These are phyloP conservation scores for Pneumocystis wakefieldiae DNA, from an alignment of 1,139 yeast genomes.

Conservation along the genomic window DNA sequence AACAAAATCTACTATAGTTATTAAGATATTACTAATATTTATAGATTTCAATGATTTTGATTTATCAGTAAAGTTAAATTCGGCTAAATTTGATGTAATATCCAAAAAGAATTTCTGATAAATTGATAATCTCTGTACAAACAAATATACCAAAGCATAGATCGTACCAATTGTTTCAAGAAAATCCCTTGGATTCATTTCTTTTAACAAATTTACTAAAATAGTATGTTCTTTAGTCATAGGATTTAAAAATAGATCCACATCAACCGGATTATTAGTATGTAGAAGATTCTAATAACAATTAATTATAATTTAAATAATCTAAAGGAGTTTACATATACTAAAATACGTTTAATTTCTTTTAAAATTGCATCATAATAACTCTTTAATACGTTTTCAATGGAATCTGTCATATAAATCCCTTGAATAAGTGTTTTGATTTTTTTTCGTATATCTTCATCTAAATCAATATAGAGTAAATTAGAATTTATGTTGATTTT, in stretches of 20 bases:
- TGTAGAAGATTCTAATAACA: conserved; percentile 36
- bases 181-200: conserved; percentile 58
- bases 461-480: conserved; percentile 28
- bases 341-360: conserved; percentile 61
- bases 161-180: conserved; percentile 51
- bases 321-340: conserved; percentile 19
- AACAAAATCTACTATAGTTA: conserved; percentile 53
- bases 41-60: neutral
- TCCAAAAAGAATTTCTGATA: conserved; percentile 73
- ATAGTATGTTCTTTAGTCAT: conserved; percentile 21
- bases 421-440: conserved; percentile 37
- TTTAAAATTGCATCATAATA: conserved; percentile 54
- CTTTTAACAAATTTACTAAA: conserved; percentile 43
- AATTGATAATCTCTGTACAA: conserved; percentile 53
- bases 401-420: conserved; percentile 36
- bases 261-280: conserved; percentile 19
- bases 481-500: conserved; percentile 24
- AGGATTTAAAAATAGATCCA: neutral
- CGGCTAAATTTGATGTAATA: conserved; percentile 42
- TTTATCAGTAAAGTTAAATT: conserved; percentile 3
- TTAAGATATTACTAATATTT: conserved; percentile 31
- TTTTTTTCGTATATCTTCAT: conserved; percentile 30
- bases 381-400: conserved; percentile 46
- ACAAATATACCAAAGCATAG: conserved; percentile 52
- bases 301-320: neutral